Conservation (phyloP, 176 grass and related monocot genomes). For the Hordeum marinum region DNA sequence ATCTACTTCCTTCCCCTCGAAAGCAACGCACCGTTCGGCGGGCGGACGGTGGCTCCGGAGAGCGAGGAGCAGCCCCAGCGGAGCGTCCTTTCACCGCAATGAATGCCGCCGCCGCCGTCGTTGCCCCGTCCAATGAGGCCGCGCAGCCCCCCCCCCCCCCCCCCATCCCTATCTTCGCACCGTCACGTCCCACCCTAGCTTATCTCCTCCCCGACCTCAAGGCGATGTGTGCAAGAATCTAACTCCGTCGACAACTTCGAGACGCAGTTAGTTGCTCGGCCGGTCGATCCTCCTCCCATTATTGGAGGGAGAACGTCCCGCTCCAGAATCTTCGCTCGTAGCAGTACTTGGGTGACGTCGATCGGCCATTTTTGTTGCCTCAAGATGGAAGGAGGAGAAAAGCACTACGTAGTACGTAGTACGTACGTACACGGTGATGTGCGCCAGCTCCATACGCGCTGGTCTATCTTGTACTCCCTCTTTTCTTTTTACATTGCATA, state of each 20-base stretch:
- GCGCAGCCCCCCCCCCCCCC: background rate
- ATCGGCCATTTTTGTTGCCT: slow-evolving; percentile 2
- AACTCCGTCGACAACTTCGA: slow-evolving; percentile 33
- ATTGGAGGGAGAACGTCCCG: slow-evolving; percentile 11
- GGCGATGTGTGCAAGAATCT: slow-evolving; percentile 30
- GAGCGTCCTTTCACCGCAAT: slow-evolving; percentile 18
- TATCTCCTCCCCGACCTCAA: background rate
- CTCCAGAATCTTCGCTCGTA: slow-evolving; percentile 22
- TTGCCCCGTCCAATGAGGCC: slow-evolving; percentile 6
- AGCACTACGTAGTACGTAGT: background rate
- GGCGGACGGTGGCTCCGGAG: background rate
- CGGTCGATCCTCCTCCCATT: slow-evolving; percentile 1
- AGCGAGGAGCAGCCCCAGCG: background rate
- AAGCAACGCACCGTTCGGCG: background rate
- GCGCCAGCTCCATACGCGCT: background rate
- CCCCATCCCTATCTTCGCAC: background rate
- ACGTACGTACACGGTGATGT: background rate
- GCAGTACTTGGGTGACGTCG: slow-evolving; percentile 10
- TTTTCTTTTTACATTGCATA: too few species aligned
- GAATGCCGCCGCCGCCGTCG: slow-evolving; percentile 13
- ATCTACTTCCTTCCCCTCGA: too few species aligned
- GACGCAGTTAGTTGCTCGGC: slow-evolving; percentile 16
- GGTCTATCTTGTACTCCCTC: background rate
- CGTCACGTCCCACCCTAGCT: background rate
- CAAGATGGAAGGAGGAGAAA: background rate